Percentiles rank a stretch among this genome's conserved stretches.
These are phyloP conservation scores for Neurospora sp. DNA, from an alignment of 495 filamentous ascomycete species.

Conservation along the genomic window DNA sequence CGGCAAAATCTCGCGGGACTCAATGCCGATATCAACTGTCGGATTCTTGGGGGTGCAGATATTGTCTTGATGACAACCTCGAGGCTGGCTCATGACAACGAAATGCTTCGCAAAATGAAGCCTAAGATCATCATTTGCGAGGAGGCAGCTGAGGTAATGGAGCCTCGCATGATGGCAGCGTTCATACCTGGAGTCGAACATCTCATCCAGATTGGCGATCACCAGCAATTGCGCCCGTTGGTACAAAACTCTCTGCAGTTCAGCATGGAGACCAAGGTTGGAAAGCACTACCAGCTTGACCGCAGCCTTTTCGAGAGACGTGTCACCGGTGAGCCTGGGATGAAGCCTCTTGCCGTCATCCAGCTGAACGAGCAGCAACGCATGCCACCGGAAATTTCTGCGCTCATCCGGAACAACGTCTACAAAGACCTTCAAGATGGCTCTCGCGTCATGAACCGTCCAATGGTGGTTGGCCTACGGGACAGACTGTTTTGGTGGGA, in stretches of 20 bases:
- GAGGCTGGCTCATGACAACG: constrained; percentile 56
- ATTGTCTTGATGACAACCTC: constrained; percentile 72
- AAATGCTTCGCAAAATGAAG: constrained; percentile 47
- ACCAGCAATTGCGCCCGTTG: constrained; percentile 56
- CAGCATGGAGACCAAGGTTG: constrained; percentile 12
- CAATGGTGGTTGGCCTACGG: constrained; percentile 54
- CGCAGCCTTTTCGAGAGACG: constrained; percentile 24
- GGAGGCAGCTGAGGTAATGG: constrained; percentile 70
- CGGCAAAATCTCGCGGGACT: constrained; percentile 22
- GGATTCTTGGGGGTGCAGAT: constrained; percentile 42
- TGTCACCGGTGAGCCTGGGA: constrained; percentile 11
- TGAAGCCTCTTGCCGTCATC: constrained; percentile 21
- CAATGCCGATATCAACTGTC: constrained; percentile 39
- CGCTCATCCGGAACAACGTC: constrained; percentile 45
- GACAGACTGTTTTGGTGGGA: constrained; percentile 66
- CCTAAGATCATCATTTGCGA: constrained; percentile 66
- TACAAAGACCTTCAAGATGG: constrained; percentile 58
- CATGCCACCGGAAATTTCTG: constrained; percentile 55
- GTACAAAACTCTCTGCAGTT: constrained; percentile 22
- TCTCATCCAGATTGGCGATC: constrained; percentile 70
- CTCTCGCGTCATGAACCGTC: constrained; percentile 40
- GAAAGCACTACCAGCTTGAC: constrained; percentile 14
- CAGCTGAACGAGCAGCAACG: constrained; percentile 47
- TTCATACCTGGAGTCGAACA: constrained; percentile 64
- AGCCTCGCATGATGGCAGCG: constrained; percentile 58